Conservation (phyloP, 2,329 filamentous ascomycete species). For the Pseudocercospora musae region DNA sequence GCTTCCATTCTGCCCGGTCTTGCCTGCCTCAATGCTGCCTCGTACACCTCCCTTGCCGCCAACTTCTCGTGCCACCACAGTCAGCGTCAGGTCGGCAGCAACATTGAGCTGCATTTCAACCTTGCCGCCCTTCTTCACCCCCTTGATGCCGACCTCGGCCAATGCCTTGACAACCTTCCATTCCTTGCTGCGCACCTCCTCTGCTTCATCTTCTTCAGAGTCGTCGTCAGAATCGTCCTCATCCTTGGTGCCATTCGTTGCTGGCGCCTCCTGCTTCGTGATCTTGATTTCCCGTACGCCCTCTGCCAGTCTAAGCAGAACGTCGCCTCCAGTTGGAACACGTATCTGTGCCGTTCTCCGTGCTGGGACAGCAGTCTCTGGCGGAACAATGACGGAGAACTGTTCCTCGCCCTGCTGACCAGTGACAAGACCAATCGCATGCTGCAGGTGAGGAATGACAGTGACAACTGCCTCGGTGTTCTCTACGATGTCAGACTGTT, state of each 20-base stretch:
- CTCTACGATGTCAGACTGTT: constrained; percentile 89
- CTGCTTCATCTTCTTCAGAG: constrained; percentile 69
- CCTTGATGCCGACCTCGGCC: constrained; percentile 80
- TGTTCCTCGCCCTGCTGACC: constrained; percentile 52
- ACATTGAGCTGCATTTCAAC: constrained; percentile 94
- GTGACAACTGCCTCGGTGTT: constrained; percentile 94
- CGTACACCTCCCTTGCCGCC: constrained; percentile 82
- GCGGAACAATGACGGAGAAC: constrained; percentile 76
- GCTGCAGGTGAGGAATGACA: constrained; percentile 82
- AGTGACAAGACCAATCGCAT: constrained; percentile 82
- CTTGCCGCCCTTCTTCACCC: constrained; percentile 82
- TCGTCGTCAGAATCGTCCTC: constrained; percentile 61
- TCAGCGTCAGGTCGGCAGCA: constrained; percentile 71
- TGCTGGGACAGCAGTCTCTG: constrained; percentile 86
- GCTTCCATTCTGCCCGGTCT: constrained; percentile 22
- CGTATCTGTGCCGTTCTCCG: constrained; percentile 77
- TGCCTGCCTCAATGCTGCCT: constrained; percentile 51
- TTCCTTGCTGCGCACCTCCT: constrained; percentile 83
- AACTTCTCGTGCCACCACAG: constrained; percentile 78
- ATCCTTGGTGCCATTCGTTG: constrained; percentile 54
- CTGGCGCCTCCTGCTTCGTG: constrained; percentile 74
- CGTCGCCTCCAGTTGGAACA: constrained; percentile 76
- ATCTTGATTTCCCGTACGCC: constrained; percentile 89
- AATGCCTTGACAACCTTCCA: constrained; percentile 84
- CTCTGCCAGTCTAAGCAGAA: constrained; percentile 84